Conservation (phyloP, 371 early-diverging fungal species). For the Mucor velutinosus region DNA sequence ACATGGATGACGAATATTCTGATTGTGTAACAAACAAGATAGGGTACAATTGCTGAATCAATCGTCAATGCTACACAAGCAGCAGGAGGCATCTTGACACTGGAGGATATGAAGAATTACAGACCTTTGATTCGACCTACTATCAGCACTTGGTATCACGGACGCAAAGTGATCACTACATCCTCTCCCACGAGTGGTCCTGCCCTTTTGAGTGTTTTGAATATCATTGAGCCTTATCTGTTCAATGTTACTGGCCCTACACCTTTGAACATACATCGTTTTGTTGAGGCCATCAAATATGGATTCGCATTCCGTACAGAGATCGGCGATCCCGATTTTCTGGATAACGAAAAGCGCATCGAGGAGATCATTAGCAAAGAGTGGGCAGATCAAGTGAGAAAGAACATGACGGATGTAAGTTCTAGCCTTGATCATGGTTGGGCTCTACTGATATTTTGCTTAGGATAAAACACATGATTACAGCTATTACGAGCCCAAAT, state of each 20-base stretch:
- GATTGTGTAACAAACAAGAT: not conserved
- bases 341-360: slow-evolving; percentile 48
- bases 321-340: slow-evolving; percentile 81
- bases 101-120: slow-evolving; percentile 82
- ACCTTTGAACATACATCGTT: slow-evolving; percentile 70
- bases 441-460: not conserved
- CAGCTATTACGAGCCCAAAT: slow-evolving; percentile 78
- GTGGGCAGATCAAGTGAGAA: slow-evolving; percentile 64
- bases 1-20: not conserved
- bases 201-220: slow-evolving; percentile 80
- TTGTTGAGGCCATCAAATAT: slow-evolving; percentile 91
- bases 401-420: slow-evolving; percentile 71
- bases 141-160: slow-evolving; percentile 74
- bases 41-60: slow-evolving; percentile 79
- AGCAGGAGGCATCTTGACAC: slow-evolving; percentile 82
- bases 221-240: slow-evolving; percentile 85
- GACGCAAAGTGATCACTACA: slow-evolving; percentile 67
- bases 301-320: slow-evolving; percentile 86
- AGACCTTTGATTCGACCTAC: slow-evolving; percentile 60
- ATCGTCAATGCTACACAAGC: slow-evolving; percentile 75
- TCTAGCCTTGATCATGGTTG: not conserved
- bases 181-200: slow-evolving; percentile 85
- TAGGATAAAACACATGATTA: slow-evolving; percentile 46
- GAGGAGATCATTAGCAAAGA: slow-evolving; percentile 71
- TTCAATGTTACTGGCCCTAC: slow-evolving; percentile 54